Conservation (phyloP, 2,329 filamentous ascomycete genomes). For the Botryotinia convoluta region DNA sequence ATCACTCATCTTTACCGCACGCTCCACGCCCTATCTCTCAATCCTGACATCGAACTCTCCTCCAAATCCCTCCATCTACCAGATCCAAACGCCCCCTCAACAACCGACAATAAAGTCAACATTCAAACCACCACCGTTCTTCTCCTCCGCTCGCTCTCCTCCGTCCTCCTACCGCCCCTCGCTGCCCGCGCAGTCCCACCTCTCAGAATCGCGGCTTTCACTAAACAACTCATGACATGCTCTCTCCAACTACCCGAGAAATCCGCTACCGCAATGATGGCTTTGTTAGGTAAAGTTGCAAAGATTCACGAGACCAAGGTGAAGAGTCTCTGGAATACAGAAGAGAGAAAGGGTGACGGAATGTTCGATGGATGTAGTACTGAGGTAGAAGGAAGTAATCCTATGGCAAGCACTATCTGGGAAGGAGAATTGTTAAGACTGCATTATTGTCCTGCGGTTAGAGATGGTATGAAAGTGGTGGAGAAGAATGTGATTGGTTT, state of each 20-base stretch:
- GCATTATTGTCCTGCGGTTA: conserved; percentile 84
- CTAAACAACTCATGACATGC: conserved; percentile 82
- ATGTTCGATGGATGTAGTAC: conserved; percentile 71
- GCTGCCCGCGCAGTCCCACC: conserved; percentile 75
- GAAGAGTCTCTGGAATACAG: conserved; percentile 85
- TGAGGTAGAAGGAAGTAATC: conserved; percentile 82
- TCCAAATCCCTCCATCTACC: conserved; percentile 68
- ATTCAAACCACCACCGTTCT: conserved; percentile 93
- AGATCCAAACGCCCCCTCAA: conserved; percentile 55
- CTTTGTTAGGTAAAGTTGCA: conserved; percentile 72
- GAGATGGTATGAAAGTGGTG: conserved; percentile 68
- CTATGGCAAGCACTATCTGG: conserved; percentile 88
- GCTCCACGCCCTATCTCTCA: conserved; percentile 72
- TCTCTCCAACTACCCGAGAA: conserved; percentile 89
- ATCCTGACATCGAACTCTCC: conserved; percentile 83
- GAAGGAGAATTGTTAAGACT: conserved; percentile 82
- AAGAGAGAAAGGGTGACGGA: conserved; percentile 89
- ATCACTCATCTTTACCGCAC: conserved; percentile 89
- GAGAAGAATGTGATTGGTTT: conserved; percentile 55
- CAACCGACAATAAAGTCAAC: conserved; percentile 72
- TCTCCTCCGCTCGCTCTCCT: conserved; percentile 80
- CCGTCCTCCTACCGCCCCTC: conserved; percentile 73
- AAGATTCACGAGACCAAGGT: conserved; percentile 82
- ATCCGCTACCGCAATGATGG: conserved; percentile 75
- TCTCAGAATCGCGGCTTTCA: conserved; percentile 82